Evolutionary conservation across 2,329 filamentous ascomycete species (phyloP).

Genomic region (Colletotrichum cereale): DNA sequence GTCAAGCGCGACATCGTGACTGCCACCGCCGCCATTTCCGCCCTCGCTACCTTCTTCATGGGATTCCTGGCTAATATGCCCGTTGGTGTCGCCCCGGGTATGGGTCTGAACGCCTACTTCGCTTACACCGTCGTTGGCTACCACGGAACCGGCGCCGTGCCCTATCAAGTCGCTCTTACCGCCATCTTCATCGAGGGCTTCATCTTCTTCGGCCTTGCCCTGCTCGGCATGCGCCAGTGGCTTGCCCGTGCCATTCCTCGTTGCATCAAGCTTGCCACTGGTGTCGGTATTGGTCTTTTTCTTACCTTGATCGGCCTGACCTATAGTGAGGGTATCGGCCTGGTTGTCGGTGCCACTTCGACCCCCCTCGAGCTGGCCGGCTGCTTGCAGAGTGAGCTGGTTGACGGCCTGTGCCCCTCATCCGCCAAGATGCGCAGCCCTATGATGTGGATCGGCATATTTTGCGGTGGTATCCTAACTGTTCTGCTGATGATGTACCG

Average conservation of each 20-base stretch:
- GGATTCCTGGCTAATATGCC: slow-evolving; percentile 83
- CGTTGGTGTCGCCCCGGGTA: slow-evolving; percentile 57
- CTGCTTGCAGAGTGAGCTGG: slow-evolving; percentile 58
- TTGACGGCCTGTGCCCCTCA: slow-evolving; percentile 70
- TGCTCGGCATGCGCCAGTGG: slow-evolving; percentile 89
- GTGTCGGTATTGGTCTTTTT: slow-evolving; percentile 88
- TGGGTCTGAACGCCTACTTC: slow-evolving; percentile 87
- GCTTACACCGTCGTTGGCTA: slow-evolving; percentile 80
- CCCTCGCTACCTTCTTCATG: slow-evolving; percentile 85
- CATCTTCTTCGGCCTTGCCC: slow-evolving; percentile 83
- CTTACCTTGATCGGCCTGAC: slow-evolving; percentile 81
- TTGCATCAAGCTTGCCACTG: slow-evolving; percentile 88
- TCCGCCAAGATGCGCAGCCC: slow-evolving; percentile 83
- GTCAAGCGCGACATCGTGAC: slow-evolving; percentile 86
- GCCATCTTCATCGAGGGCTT: slow-evolving; percentile 91
- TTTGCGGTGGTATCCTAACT: slow-evolving; percentile 85
- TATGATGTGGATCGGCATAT: slow-evolving; percentile 89
- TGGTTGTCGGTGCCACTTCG: slow-evolving; percentile 75
- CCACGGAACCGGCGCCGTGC: slow-evolving; percentile 79
- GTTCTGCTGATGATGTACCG: slow-evolving; percentile 86
- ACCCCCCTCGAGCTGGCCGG: slow-evolving; percentile 83
- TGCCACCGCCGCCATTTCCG: slow-evolving; percentile 85
- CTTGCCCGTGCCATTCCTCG: slow-evolving; percentile 85
- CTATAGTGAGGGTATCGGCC: slow-evolving; percentile 85
- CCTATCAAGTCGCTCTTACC: slow-evolving; percentile 82